phyloP scores from a whole-genome alignment of 148 eudicot species.

The Polygonum aviculare region DNA sequence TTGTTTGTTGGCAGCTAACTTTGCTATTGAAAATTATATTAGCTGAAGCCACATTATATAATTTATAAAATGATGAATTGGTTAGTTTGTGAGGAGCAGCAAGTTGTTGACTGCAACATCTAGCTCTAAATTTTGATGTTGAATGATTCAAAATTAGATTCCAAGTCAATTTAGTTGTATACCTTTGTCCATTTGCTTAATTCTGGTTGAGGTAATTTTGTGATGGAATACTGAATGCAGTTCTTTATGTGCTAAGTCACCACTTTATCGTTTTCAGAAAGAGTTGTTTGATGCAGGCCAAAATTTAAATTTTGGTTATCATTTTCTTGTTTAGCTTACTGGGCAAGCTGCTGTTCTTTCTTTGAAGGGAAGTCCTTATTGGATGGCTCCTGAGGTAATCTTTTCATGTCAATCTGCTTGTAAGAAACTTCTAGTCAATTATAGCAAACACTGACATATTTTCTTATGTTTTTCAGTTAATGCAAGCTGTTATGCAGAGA shows the following conservation, averaged over 20 bases:
- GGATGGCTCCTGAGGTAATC: constrained; percentile 99
- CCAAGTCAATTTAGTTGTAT: background rate
- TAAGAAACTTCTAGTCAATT: background rate
- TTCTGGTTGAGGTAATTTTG: background rate
- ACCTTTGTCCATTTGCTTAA: background rate
- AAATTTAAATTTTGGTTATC: background rate
- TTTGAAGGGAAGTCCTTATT: constrained; percentile 86
- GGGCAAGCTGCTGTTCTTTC: constrained; percentile 75
- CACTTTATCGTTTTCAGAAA: background rate
- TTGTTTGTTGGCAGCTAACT: background rate
- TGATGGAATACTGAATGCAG: background rate
- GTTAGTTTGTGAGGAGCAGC: background rate
- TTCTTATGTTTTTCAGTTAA: constrained; percentile 44
- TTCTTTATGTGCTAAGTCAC: background rate
- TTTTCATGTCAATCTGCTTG: constrained; percentile 1
- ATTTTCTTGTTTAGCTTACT: constrained; percentile 41
- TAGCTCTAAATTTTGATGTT: background rate
- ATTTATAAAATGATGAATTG: background rate
- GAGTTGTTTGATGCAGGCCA: background rate
- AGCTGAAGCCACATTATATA: background rate
- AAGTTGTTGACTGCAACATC: background rate
- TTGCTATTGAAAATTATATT: background rate
- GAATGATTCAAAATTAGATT: background rate
- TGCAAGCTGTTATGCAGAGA: constrained; percentile 60
- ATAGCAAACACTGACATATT: constrained; percentile 13